Base-by-base conservation (phyloP, 2,329 filamentous ascomycete genomes). In the Aspergillus novofumigatus region DNA sequence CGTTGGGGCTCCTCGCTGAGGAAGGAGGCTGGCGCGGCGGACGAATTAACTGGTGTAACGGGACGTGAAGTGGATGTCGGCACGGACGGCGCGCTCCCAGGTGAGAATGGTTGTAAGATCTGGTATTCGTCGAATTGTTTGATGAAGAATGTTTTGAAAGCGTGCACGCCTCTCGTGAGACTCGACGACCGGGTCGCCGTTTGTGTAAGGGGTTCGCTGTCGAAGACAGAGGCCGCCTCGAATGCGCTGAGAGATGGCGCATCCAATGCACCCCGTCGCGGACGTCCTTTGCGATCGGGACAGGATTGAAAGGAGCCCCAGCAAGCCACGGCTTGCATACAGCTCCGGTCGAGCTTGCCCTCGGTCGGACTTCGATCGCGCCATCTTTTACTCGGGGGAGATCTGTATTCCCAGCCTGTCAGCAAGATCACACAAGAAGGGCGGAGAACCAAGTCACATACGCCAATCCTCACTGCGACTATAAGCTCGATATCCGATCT, bases 61-160 rank as follows among this genome's bases (percentile, higher is more conserved):
- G 57, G 58, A 28, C 49, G 51, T 29, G 55, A 45, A 20, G 54
- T 42, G 14, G 52, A n/a, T 3, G 58, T 53, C 20, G 55, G 53
- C 20, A 51, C 51, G 26, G 59, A 26, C 4, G 60, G 51, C 17
- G 56, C 42, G 52, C 55, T 65, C 41, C 63, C 61, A 23, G 64
- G 60, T 28, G 62, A 58, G 49, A 68, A 65, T 8, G 59, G 58
- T n/a, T 61, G 59, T 32, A 64, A 55, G 51, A 66, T 52, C 49
- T 63, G 67, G 52, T 65, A 65, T 21, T 68, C 66, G 47, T 71
- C 70, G 28, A 66, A 55, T 51, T 69, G 66, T 47, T 67, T 65
- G 10, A 65, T 63, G 51, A 73, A 65, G 38, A 69, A 66, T 28
- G 69, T 63, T 56, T 66, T 69, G 25, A 73, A 66, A 20, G 69